phyloP scores from a whole-genome alignment of 139 green algal genomes.

The Chlamydomonas asymmetrica region DNA sequence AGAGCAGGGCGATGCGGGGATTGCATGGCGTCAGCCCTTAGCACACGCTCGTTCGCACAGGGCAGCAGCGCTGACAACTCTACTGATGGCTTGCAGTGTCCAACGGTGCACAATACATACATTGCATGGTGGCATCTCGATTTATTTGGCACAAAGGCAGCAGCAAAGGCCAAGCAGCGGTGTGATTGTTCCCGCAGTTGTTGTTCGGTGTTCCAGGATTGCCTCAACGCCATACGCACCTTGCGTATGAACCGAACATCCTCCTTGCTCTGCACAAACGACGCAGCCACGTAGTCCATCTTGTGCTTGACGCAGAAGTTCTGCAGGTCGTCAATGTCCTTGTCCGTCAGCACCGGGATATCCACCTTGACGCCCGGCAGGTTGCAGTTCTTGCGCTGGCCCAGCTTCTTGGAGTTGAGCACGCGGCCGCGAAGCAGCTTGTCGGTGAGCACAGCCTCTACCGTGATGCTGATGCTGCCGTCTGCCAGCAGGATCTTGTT shows the following conservation, averaged over 20 bases:
- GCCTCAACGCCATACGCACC: too few relatives aligned
- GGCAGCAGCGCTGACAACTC: not conserved
- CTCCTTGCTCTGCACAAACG: conserved; percentile 58
- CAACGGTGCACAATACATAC: too few relatives aligned
- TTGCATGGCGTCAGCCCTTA: too few relatives aligned
- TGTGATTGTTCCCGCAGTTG: too few relatives aligned
- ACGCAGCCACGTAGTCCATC: conserved; percentile 58
- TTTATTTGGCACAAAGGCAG: too few relatives aligned
- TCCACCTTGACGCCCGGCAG: conserved; percentile 80
- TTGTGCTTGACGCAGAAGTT: conserved; percentile 53
- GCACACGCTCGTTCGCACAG: not conserved
- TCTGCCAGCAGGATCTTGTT: conserved; percentile 67
- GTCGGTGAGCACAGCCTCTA: conserved; percentile 44
- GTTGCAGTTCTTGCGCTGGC: conserved; percentile 69
- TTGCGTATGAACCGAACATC: conserved; percentile 52
- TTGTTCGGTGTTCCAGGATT: too few relatives aligned
- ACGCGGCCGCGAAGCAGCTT: conserved; percentile 41
- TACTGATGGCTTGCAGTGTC: not conserved
- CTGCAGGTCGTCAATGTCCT: conserved; percentile 68
- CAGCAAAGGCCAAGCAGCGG: too few relatives aligned
- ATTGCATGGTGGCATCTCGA: too few relatives aligned
- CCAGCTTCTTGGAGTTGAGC: conserved; percentile 56
- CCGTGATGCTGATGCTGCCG: conserved; percentile 54
- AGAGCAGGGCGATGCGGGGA: too few relatives aligned
- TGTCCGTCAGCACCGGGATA: conserved; percentile 68